phyloP scores from a whole-genome alignment of 106 monocot species.

The Acorus calamus region DNA sequence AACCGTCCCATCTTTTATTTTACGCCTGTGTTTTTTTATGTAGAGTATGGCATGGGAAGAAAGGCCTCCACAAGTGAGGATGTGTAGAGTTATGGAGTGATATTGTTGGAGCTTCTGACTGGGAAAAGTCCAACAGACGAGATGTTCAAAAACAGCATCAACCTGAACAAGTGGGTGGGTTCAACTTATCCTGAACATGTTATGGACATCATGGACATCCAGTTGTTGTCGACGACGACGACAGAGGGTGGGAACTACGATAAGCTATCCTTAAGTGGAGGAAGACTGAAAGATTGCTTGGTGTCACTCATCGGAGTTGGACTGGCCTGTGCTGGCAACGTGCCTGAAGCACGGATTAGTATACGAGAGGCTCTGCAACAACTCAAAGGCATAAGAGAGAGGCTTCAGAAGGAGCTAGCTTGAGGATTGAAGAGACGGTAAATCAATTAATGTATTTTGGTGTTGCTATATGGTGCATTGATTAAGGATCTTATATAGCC shows the following conservation, averaged over 20 bases:
- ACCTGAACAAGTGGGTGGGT: constrained; percentile 17
- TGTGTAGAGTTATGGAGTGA: constrained; percentile 27
- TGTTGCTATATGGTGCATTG: too few relatives aligned
- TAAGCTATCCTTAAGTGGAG: not conserved
- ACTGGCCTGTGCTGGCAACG: not conserved
- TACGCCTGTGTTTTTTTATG: not conserved
- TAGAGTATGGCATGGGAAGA: constrained; percentile 31
- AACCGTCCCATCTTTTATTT: too few relatives aligned
- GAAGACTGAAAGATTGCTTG: constrained; percentile 6
- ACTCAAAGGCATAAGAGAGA: constrained; percentile 1
- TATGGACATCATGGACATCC: constrained; percentile 8
- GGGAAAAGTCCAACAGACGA: constrained; percentile 29
- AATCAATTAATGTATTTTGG: too few relatives aligned
- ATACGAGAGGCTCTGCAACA: constrained; percentile 2
- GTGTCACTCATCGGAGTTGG: constrained; percentile 1
- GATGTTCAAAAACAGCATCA: constrained; percentile 9
- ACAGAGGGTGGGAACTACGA: not conserved
- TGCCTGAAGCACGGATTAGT: constrained; percentile 1
- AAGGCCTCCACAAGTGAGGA: constrained; percentile 23
- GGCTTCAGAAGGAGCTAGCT: not conserved
- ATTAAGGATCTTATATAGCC: too few relatives aligned
- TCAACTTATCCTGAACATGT: constrained; percentile 6
- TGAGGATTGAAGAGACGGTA: too few relatives aligned
- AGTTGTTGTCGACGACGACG: not conserved
- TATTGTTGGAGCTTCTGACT: constrained; percentile 28